Base-by-base conservation (phyloP, 768 basidiomycete species). In the Chalciporus sphaerocephalus region DNA sequence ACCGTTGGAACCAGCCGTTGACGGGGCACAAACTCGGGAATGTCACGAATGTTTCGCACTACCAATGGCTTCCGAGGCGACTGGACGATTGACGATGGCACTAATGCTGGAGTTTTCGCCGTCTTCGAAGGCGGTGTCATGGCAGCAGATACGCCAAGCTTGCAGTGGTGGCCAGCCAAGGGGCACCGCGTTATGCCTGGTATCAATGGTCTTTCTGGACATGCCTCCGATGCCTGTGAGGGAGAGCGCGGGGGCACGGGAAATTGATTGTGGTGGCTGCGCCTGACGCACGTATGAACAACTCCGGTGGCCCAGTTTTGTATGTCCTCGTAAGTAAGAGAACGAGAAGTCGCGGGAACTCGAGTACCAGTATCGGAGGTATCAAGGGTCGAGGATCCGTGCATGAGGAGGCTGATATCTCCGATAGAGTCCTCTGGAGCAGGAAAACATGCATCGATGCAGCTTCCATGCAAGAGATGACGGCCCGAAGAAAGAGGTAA, bases 21-120 rank as follows among this genome's bases (percentile, higher is more conserved):
- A 15, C 55, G 49, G 47, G 61, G 60, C 12, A 63, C 47, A 37
- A 63, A 63, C 30, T 63, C 58, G 38, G 55, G 61, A 40, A 61
- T 48, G 43, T 52, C 55, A 15, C 43, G 48, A 17, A 52, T 4
- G 36, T 48, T 47, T 9, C 51, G 58, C 28, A 22, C 27, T 1
- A 32, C 36, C 27, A 45, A 18, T 10, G 38, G 44, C 25, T 47
- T 51, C 18, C 32, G 43, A 28, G 11, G 15, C 10, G 47, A 39
- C 15, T 12, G 17, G 30, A 12, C 32, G 21, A 21, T 22, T 4
- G 32, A 38, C 15, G 44, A 16, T 7, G 28, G 25, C 18, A 22
- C 16, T 16, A 38, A 10, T 21, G 10, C 15, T 2, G 28, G 17
- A 5, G 15, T 13, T 22, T 38, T 42, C n/a, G 40, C 38, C 18